Evolutionary conservation across 148 eudicot genomes (phyloP), one percentile per base, ranked within the genome.

Genomic region (Diospyros lotus): DNA sequence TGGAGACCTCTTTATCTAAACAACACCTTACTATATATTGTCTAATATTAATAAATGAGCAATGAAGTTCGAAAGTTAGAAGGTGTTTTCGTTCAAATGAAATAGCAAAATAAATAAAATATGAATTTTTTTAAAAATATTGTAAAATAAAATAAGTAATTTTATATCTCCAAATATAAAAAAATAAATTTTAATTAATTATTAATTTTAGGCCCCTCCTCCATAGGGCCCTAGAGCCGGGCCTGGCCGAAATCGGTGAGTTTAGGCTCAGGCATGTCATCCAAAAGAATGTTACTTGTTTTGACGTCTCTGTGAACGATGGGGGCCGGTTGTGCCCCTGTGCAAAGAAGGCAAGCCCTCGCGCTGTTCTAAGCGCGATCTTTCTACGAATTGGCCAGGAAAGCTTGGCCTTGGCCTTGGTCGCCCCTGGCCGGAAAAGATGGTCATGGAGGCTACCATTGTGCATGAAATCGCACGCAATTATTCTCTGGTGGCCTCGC

Each of bases 321-420:
- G 4, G 38, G 9, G 2, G n/a, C 15, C 6, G 17, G 44, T 10
- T 64, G 46, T 0, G 46, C 46, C 11, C 66, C 10, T 64, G 46
- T 64, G 66, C n/a, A 64, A 64, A 12, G 9, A 64, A 41, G 66
- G 66, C 66, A 44, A 64, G n/a, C 3, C 66, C 66, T 0, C 66
- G 48, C 13, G 66, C n/a, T 12, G 66, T 64, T 64, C 46, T 45
- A 41, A 64, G 66, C 1, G 17, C 66, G 5, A 64, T 64, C n/a
- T 64, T 64, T 41, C 5, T 9, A 10, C 46, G 66, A 64, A 64
- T 41, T 41, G 66, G 66, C 66, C 44, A 64, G 4, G 45, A 39
- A 41, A 64, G 66, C 66, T 11, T 53, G 52, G 52, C 4, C 66
- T 11, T 53, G 52, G 52, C 4, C 52, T 4, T 62, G 6, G 11